Base-by-base conservation (phyloP, 73 alveolate species). In the Uronychia binucleata region DNA sequence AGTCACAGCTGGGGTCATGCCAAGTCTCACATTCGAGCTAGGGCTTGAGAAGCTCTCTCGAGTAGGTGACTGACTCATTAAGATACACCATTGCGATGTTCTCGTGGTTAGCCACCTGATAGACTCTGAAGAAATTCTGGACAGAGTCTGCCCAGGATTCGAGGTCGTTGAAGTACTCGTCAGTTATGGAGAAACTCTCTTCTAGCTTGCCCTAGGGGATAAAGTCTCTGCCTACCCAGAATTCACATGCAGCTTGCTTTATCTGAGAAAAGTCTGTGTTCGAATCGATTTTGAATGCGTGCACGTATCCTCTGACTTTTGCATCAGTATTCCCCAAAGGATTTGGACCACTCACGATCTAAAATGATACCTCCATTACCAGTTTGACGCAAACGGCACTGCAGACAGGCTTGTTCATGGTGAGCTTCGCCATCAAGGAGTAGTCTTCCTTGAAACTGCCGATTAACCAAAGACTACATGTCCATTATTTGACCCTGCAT, bases 171-270 rank as follows among this genome's bases (percentile, higher is more conserved):
- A 26, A 75, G 28, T 75, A 75, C 58, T 75, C 81, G 30, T 75
- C 81, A 26, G 81, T 75, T 28, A 75, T 28, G 5, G 30, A 8
- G 8, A 26, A 30, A 28, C 32, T 75, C 58, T 75, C 81, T 75
- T 75, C 81, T 1, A 75, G 25, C 27, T 75, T 75, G 35, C 58
- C 67, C 67, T 46, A 19, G 67, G 19, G n/a, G 5, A 11, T 46
- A 46, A 46, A 46, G 5, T 11, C 5, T 5, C 67, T 46, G 67
- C 67, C 19, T 46, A 46, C 81, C 81, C 81, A 75, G 58, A 75
- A 75, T 30, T 75, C 81, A 75, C 81, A 75, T 28, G 81, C 81
- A 8, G 81, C 81, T 28, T 26, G 27, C 58, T 75, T 75, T 25
- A 75, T 5, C 19, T 25, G 28, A 28, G 28, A 5, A 30, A 75